Evolutionary conservation across 2,329 filamentous ascomycete species (phyloP).

Genomic region (Colletotrichum simmondsii): DNA sequence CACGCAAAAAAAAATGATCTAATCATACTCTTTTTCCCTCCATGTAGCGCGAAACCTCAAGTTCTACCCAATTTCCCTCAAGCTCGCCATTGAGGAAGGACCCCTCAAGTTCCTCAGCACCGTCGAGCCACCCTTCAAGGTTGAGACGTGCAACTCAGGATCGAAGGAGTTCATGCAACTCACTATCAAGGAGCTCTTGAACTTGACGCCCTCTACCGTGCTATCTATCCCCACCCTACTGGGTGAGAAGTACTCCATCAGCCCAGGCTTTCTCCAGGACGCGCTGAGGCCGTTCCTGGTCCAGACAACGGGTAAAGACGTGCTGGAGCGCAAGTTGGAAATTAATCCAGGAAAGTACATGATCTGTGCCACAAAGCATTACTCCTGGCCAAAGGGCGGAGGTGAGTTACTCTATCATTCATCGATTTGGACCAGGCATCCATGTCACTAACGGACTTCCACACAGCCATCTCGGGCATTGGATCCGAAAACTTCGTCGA

Average conservation of each 20-base stretch:
- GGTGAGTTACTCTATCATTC: constrained; percentile 45
- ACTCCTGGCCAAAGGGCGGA: constrained; percentile 60
- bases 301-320: constrained; percentile 52
- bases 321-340: constrained; percentile 46
- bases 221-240: not conserved
- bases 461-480: not conserved
- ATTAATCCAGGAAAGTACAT: constrained; percentile 49
- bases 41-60: no score
- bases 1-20: no score
- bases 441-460: not conserved
- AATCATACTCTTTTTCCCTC: no score
- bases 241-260: not conserved
- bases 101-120: no score
- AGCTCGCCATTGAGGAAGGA: no score
- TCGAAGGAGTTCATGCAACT: no score
- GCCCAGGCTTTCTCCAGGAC: not conserved
- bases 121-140: no score
- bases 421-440: not conserved
- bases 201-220: not conserved
- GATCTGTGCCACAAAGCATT: constrained; percentile 54
- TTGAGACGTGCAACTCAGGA: no score
- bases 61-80: no score
- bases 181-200: no score
- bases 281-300: constrained; percentile 33
- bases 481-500: not conserved